Percentiles rank a stretch among this genome's conserved stretches.
These are phyloP conservation scores for Hypomontagnella monticulosa DNA, from an alignment of 495 filamentous ascomycete genomes.

Conservation along the genomic window DNA sequence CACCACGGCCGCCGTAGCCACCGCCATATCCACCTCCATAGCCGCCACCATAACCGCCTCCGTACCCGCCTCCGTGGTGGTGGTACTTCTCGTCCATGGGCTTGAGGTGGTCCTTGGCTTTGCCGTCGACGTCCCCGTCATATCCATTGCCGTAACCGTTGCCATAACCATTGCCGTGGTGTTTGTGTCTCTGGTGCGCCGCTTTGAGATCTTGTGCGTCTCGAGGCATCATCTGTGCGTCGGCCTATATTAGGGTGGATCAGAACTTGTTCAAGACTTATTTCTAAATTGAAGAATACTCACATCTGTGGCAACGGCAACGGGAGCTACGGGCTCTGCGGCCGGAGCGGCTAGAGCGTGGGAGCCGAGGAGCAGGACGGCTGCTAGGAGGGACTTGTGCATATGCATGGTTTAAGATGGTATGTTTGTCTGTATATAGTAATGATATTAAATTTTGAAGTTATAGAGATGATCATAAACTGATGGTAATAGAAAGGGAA, in stretches of 20 bases:
- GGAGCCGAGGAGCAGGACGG: constrained; percentile 36
- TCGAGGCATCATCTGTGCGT: too few relatives aligned
- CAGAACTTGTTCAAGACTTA: too few relatives aligned
- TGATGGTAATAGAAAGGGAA: not conserved
- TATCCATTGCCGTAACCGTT: too few relatives aligned
- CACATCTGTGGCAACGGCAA: constrained; percentile 9
- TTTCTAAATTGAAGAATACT: not conserved
- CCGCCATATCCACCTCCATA: not conserved
- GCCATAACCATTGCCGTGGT: too few relatives aligned
- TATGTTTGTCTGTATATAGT: not conserved
- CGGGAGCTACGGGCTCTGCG: not conserved
- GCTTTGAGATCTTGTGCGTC: not conserved
- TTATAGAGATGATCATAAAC: not conserved
- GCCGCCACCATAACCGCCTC: not conserved
- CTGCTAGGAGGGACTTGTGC: constrained; percentile 40
- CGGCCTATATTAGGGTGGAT: too few relatives aligned
- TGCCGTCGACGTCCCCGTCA: not conserved
- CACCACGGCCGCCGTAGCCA: constrained; percentile 1
- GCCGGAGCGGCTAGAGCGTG: constrained; percentile 36
- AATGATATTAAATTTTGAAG: not conserved
- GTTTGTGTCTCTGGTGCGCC: not conserved
- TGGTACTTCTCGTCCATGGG: not conserved
- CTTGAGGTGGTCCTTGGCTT: not conserved
- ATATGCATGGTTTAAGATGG: constrained; percentile 28
- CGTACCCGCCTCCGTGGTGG: not conserved